Evolutionary conservation across 2,329 filamentous ascomycete species (phyloP).

Genomic region (Alternaria panax): DNA sequence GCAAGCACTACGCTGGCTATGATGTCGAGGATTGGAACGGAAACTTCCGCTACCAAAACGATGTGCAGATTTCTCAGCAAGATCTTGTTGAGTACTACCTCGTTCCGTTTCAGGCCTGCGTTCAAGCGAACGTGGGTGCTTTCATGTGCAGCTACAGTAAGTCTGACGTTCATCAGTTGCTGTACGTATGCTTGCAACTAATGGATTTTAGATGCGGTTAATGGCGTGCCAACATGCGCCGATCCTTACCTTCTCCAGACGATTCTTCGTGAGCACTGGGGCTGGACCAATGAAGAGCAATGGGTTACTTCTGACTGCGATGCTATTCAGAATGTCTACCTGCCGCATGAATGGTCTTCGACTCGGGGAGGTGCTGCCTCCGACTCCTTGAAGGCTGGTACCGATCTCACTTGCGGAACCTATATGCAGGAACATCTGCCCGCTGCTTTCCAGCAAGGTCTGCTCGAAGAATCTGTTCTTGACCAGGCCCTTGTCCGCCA

Average conservation of each 20-base stretch:
- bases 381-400: constrained; percentile 38
- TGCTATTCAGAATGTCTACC: constrained; percentile 66
- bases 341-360: constrained; percentile 53
- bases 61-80: constrained; percentile 65
- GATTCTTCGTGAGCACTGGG: constrained; percentile 70
- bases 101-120: constrained; percentile 66
- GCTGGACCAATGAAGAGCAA: constrained; percentile 67
- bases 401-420: constrained; percentile 33
- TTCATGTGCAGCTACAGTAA: constrained; percentile 63
- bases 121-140: constrained; percentile 55
- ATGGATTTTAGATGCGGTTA: constrained; percentile 63
- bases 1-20: constrained; percentile 51
- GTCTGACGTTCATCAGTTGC: background rate
- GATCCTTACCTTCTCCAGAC: constrained; percentile 69
- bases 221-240: constrained; percentile 71
- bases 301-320: constrained; percentile 72
- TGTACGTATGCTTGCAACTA: background rate
- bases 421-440: constrained; percentile 34
- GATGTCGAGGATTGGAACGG: constrained; percentile 46
- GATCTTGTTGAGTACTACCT: constrained; percentile 74
- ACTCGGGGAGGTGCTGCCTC: constrained; percentile 38
- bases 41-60: constrained; percentile 56
- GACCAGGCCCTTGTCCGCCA: constrained; percentile 61
- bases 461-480: constrained; percentile 53
- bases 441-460: constrained; percentile 24